phyloP scores from a whole-genome alignment of 2,329 filamentous ascomycete species.

The Fusarium sp. region DNA sequence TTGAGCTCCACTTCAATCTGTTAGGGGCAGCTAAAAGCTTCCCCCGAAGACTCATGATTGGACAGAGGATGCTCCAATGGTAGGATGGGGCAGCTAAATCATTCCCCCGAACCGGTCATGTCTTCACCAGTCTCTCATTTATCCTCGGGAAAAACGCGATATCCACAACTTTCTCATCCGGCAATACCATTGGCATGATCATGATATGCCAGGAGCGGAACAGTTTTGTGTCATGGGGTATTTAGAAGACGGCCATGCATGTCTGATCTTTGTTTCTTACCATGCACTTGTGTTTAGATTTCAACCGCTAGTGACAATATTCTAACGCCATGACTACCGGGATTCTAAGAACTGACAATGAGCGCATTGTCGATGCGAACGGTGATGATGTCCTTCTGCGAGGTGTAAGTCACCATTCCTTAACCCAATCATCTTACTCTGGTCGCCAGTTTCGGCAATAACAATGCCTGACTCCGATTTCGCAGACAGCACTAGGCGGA shows the following conservation, averaged over 20 bases:
- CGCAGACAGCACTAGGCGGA: conserved; percentile 45
- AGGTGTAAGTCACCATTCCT: conserved; percentile 32
- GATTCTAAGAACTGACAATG: conserved; percentile 44
- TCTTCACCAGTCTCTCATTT: too few species aligned
- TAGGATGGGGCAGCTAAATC: not conserved
- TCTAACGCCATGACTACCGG: conserved; percentile 14
- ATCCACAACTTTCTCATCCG: not conserved
- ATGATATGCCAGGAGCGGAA: not conserved
- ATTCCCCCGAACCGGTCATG: not conserved
- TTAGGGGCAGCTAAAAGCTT: conserved; percentile 1
- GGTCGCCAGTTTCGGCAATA: not conserved
- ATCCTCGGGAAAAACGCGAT: not conserved
- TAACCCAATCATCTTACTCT: fast-evolving
- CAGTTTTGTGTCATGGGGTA: not conserved
- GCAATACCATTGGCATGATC: conserved; percentile 5
- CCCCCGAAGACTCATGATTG: not conserved
- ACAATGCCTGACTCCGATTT: fast-evolving
- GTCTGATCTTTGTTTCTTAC: fast-evolving
- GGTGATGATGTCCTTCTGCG: conserved; percentile 59
- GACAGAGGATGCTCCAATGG: fast-evolving
- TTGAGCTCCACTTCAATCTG: not conserved
- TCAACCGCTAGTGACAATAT: not conserved
- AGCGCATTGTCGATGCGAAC: conserved; percentile 57
- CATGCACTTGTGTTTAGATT: not conserved
- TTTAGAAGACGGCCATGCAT: not conserved